Base-by-base conservation (phyloP, 345 rosid genomes). In the Gossypium turneri region DNA sequence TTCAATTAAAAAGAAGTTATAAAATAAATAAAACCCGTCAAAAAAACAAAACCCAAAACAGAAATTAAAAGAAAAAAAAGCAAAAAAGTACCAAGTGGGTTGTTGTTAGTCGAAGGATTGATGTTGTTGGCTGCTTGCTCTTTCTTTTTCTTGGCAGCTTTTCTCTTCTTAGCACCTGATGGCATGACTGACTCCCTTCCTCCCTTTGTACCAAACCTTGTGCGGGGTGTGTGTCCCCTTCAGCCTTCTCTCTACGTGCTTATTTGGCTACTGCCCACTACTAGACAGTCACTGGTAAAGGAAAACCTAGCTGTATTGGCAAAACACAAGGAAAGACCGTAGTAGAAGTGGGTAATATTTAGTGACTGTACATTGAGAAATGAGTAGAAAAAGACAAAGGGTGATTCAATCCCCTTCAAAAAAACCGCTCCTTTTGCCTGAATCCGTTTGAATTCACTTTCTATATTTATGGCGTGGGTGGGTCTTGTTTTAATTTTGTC, bases 61-160 rank as follows among this genome's bases (percentile, higher is more conserved):
- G 27, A 12, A 24, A 3, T 62, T 34, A 56, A 56, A 56, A 9
- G n/a, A 55, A 20, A 47, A 47, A 59, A 59, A 59, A 59, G 38
- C 41, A 62, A 61, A 69, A 69, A 69, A 50, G 66, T 76, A 89
- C 90, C 94, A 66, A 62, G 79, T 74, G 83, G 65, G 74, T 60
- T 84, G 73, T 76, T 69, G 74, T 53, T 60, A 57, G 68, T 60
- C 59, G 79, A 50, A 29, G 73, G 64, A 27, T 51, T 73, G 85
- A 8, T 82, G 78, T 3, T 84, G 84, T 73, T 44, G 76, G 87
- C 74, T 75, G 76, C 84, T 73, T 81, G 77, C 53, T 84, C 84
- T 84, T 84, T 91, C 94, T 86, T 93, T 84, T 90, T 95, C 96
- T 82, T 90, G 59, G 94, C 94, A 73, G 96, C 97, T 83, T 90